These are phyloP conservation scores for Talaromyces atroroseus DNA, from an alignment of 2,329 filamentous ascomycete species.

Conservation along the genomic window DNA sequence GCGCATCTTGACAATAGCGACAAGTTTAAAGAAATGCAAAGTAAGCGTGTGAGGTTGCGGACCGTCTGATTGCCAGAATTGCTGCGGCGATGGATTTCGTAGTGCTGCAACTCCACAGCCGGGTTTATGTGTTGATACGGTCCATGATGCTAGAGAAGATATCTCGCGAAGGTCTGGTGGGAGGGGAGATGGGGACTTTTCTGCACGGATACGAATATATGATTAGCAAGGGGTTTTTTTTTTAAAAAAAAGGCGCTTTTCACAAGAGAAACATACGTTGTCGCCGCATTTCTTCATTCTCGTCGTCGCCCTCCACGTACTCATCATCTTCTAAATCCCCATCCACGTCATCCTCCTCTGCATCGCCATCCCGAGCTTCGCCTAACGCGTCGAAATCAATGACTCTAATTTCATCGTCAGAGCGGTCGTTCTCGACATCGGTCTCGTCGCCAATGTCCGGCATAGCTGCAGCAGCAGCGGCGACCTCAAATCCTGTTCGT, in stretches of 20 bases:
- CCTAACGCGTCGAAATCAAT: constrained; percentile 15
- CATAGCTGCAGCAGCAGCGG: not conserved
- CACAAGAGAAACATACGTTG: constrained; percentile 21
- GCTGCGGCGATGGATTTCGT: constrained; percentile 50
- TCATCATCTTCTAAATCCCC: constrained; percentile 22
- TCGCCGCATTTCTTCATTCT: constrained; percentile 26
- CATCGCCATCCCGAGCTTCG: constrained; percentile 23
- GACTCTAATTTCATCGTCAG: constrained; percentile 13
- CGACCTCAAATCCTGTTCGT: not conserved
- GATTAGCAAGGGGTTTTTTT: not conserved
- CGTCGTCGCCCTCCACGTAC: constrained; percentile 18
- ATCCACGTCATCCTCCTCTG: constrained; percentile 30
- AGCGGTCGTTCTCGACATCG: constrained; percentile 14
- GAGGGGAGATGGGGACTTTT: constrained; percentile 32
- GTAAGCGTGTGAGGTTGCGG: constrained; percentile 60
- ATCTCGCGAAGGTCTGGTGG: constrained; percentile 54
- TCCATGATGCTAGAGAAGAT: constrained; percentile 61
- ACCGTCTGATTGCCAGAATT: constrained; percentile 63
- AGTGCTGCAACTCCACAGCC: constrained; percentile 58
- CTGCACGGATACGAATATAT: constrained; percentile 15
- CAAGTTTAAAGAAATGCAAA: constrained; percentile 56
- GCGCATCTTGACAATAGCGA: constrained; percentile 47
- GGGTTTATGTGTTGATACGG: constrained; percentile 57
- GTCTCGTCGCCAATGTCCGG: constrained; percentile 6
- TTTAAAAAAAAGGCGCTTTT: not conserved